Conservation (phyloP, 352 stramenopile species). For the Globisporangium nodosum region DNA sequence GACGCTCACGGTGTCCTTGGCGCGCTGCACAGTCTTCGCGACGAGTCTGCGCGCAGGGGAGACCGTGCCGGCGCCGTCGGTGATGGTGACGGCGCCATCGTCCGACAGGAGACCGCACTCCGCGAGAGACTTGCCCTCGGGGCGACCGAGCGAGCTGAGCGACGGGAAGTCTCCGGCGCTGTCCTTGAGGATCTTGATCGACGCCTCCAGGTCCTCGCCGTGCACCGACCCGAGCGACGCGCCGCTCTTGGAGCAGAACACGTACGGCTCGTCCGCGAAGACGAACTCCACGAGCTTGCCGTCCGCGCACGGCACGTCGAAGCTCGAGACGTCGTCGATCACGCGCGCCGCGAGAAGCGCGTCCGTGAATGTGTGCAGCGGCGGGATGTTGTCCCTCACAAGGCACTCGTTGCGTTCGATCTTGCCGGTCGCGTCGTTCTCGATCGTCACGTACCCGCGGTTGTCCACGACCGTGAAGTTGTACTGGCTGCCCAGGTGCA, state of each 20-base stretch:
- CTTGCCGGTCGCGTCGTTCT: conserved; percentile 15
- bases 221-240: conserved; percentile 11
- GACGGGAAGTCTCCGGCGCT: conserved; percentile 9
- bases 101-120: conserved; percentile 9
- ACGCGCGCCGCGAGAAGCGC: conserved; percentile 15
- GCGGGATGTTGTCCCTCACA: conserved; percentile 14
- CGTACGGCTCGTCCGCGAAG: conserved; percentile 29
- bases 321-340: conserved; percentile 19
- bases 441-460: conserved; percentile 25
- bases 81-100: neutral
- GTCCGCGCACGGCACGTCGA: conserved; percentile 10
- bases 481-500: conserved; percentile 18
- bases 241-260: conserved; percentile 20
- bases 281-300: conserved; percentile 25
- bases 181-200: conserved; percentile 15
- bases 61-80: neutral
- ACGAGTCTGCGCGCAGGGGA: conserved; percentile 6
- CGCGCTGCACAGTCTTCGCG: conserved; percentile 6
- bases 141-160: conserved; percentile 6
- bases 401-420: conserved; percentile 17
- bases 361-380: conserved; percentile 15
- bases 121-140: conserved; percentile 5
- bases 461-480: conserved; percentile 28
- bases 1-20: conserved; percentile 12
- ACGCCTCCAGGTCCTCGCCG: conserved; percentile 16